Evolutionary conservation across 2,329 filamentous ascomycete genomes (phyloP).

Genomic region (Westerdykella aurantiaca): DNA sequence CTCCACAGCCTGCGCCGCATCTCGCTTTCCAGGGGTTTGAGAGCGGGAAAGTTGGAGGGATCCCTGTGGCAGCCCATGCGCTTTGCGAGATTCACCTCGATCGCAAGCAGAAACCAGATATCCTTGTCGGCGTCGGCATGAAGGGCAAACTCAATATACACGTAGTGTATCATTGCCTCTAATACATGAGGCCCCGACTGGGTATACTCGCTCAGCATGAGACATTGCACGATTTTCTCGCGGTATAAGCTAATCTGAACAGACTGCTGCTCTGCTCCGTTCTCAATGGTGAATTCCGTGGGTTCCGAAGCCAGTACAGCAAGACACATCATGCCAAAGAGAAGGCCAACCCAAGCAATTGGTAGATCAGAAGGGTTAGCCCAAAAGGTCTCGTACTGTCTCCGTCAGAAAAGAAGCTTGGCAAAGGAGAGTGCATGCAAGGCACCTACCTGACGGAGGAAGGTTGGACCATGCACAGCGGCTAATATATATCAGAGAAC

Average conservation of each 20-base stretch:
- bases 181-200: background rate
- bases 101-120: background rate
- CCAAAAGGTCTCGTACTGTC: background rate
- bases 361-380: background rate
- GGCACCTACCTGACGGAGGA: background rate
- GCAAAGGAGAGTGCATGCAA: background rate
- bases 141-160: background rate
- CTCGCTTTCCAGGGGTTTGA: slow-evolving; percentile 27
- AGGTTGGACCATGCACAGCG: slow-evolving; percentile 1
- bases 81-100: background rate
- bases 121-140: background rate
- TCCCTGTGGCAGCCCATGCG: background rate
- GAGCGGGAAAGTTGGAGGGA: slow-evolving; percentile 5
- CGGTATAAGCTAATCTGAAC: too few relatives aligned
- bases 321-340: background rate
- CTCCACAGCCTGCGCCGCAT: slow-evolving; percentile 31
- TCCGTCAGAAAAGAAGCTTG: background rate
- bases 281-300: too few relatives aligned
- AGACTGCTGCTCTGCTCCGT: too few relatives aligned
- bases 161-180: background rate
- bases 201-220: background rate
- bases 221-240: background rate
- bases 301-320: background rate
- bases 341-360: background rate
- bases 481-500: background rate